Evolutionary conservation across 2,329 filamentous ascomycete genomes (phyloP).

Genomic region (Taxawa tesnikishii): DNA sequence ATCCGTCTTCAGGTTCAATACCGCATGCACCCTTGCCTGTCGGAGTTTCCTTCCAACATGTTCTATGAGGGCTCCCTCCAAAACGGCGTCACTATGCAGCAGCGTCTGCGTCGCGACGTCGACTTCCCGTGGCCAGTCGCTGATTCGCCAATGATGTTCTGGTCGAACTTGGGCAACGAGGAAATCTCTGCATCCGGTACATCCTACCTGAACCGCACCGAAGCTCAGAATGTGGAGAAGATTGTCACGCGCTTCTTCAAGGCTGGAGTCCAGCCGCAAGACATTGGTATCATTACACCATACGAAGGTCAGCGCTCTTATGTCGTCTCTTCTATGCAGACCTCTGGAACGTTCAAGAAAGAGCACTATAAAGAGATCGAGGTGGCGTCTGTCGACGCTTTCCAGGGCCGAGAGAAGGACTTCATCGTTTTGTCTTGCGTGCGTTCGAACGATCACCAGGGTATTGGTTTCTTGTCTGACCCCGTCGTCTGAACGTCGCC

Average conservation of each 20-base stretch:
- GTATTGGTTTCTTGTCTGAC: constrained; percentile 96
- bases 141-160: constrained; percentile 99
- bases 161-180: constrained; percentile 94
- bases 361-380: constrained; percentile 98
- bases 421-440: constrained; percentile 98
- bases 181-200: constrained; percentile 97
- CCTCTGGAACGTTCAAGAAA: constrained; percentile 93
- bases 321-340: constrained; percentile 98
- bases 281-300: constrained; percentile 96
- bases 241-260: constrained; percentile 98
- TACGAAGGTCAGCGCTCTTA: constrained; percentile 98
- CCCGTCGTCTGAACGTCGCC: constrained; percentile 95
- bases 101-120: constrained; percentile 80
- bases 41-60: constrained; percentile 98
- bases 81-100: constrained; percentile 84
- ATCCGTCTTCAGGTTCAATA: constrained; percentile 96
- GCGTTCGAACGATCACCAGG: constrained; percentile 96
- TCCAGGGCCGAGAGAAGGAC: constrained; percentile 97
- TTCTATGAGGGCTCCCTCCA: constrained; percentile 97
- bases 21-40: constrained; percentile 96
- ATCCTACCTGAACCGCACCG: constrained; percentile 94
- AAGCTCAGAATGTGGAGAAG: constrained; percentile 96
- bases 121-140: constrained; percentile 96
- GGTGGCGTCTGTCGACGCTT: constrained; percentile 94
- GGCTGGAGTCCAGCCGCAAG: constrained; percentile 82